A percentile compares a stretch with the other conserved stretches of the same genome.
Evolutionary conservation across 2,329 filamentous ascomycete species (phyloP).

Genomic region (Aspergillus melleus): DNA sequence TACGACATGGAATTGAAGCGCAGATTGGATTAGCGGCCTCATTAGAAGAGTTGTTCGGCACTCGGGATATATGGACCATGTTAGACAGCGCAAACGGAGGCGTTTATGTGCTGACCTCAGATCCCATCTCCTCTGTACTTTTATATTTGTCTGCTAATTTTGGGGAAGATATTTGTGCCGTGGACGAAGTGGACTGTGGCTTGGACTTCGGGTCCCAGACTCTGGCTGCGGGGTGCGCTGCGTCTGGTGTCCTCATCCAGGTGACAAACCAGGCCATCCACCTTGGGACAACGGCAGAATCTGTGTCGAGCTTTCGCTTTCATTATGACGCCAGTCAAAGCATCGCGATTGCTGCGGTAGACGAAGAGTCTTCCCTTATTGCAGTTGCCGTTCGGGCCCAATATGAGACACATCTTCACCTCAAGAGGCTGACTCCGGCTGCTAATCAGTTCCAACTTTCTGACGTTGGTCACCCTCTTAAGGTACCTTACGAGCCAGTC

Average conservation of each 20-base stretch:
- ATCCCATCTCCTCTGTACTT: constrained; percentile 41
- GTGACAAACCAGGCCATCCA: constrained; percentile 41
- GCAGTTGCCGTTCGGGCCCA: constrained; percentile 27
- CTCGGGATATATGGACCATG: constrained; percentile 47
- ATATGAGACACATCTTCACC: constrained; percentile 28
- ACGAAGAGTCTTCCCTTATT: constrained; percentile 29
- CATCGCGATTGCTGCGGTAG: constrained; percentile 33
- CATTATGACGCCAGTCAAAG: constrained; percentile 23
- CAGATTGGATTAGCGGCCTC: constrained; percentile 55
- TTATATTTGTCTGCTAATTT: constrained; percentile 39
- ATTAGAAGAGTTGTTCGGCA: constrained; percentile 41
- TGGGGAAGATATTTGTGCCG: constrained; percentile 39
- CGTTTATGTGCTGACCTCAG: constrained; percentile 44
- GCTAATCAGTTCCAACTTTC: constrained; percentile 20
- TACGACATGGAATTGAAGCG: constrained; percentile 69
- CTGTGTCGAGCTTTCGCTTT: constrained; percentile 21
- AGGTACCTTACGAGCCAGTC: constrained; percentile 37
- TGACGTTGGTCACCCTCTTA: constrained; percentile 23
- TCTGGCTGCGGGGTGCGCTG: constrained; percentile 43
- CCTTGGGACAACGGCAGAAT: constrained; percentile 27
- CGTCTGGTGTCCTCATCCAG: constrained; percentile 40
- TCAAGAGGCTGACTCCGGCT: constrained; percentile 23
- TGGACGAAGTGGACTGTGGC: constrained; percentile 40
- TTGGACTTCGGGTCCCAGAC: constrained; percentile 46
- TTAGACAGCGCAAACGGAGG: constrained; percentile 31